phyloP scores from a whole-genome alignment of 176 grass and related monocot species.

The Oryza officinalis region DNA sequence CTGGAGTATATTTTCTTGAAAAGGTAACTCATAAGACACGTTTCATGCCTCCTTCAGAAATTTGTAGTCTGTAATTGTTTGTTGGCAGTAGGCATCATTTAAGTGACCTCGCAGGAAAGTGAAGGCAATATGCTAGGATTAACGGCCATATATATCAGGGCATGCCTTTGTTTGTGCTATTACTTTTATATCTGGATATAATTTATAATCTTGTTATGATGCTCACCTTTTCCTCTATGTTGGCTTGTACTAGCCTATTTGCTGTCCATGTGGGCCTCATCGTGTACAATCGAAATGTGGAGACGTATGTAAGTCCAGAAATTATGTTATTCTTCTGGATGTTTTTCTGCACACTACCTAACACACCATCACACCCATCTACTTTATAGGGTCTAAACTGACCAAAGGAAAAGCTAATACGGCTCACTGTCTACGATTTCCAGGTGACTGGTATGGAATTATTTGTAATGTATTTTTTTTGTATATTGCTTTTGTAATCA shows the following conservation, averaged over 20 bases:
- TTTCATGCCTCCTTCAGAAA: no score
- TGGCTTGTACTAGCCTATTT: constrained; percentile 63
- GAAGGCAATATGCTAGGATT: background rate
- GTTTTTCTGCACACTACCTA: background rate
- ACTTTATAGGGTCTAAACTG: constrained; percentile 65
- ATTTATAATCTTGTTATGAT: constrained; percentile 2
- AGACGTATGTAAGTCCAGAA: constrained; percentile 63
- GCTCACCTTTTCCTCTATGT: constrained; percentile 7
- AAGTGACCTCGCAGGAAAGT: no score
- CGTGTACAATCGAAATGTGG: constrained; percentile 69
- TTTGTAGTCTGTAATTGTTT: no score
- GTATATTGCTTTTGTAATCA: background rate
- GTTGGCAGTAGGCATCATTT: no score
- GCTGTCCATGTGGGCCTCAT: constrained; percentile 77
- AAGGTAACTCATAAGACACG: no score
- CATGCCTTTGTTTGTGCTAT: constrained; percentile 7
- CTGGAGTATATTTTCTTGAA: no score
- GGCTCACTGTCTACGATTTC: constrained; percentile 81
- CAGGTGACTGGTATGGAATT: constrained; percentile 78
- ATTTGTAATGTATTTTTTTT: constrained; percentile 13
- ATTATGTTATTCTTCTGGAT: constrained; percentile 60
- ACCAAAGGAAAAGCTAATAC: constrained; percentile 84
- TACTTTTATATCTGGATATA: constrained; percentile 16
- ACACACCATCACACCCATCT: constrained; percentile 29
- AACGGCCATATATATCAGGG: no score